Conservation (phyloP, 768 basidiomycete species). For the Boletellus ananas region DNA sequence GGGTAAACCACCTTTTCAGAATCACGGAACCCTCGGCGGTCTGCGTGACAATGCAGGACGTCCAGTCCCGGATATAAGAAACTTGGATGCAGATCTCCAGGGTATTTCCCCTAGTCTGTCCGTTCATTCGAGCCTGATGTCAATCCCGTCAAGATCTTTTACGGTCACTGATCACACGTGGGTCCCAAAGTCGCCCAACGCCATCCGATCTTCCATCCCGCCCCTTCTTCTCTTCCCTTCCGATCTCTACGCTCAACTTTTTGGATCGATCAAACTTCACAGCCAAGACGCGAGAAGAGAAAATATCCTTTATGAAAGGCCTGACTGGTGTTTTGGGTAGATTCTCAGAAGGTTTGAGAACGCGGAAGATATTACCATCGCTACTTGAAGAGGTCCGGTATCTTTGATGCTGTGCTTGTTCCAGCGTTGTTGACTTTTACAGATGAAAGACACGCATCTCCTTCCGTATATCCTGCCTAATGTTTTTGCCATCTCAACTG, state of each 20-base stretch:
- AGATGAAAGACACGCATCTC: slow-evolving; percentile 94
- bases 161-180: slow-evolving; percentile 75
- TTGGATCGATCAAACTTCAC: slow-evolving; percentile 94
- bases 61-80: slow-evolving; percentile 56
- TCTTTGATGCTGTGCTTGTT: not conserved
- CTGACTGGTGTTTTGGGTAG: slow-evolving; percentile 72
- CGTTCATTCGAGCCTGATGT: slow-evolving; percentile 9
- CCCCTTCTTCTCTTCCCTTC: slow-evolving; percentile 91
- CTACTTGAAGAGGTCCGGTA: slow-evolving; percentile 84
- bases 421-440: slow-evolving; percentile 6
- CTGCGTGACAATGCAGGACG: slow-evolving; percentile 69
- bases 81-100: slow-evolving; percentile 70
- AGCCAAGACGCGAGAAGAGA: slow-evolving; percentile 90
- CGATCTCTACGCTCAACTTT: slow-evolving; percentile 95
- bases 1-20: slow-evolving; percentile 82
- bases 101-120: slow-evolving; percentile 36
- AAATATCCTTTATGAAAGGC: slow-evolving; percentile 94
- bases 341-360: slow-evolving; percentile 84
- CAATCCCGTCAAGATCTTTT: slow-evolving; percentile 57
- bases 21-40: slow-evolving; percentile 68
- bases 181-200: slow-evolving; percentile 66
- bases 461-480: slow-evolving; percentile 95
- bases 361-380: slow-evolving; percentile 86
- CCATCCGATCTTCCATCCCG: slow-evolving; percentile 79
- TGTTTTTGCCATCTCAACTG: slow-evolving; percentile 83